Evolutionary conservation across 768 basidiomycete species (phyloP).

Genomic region (Fomitopsis serialis): DNA sequence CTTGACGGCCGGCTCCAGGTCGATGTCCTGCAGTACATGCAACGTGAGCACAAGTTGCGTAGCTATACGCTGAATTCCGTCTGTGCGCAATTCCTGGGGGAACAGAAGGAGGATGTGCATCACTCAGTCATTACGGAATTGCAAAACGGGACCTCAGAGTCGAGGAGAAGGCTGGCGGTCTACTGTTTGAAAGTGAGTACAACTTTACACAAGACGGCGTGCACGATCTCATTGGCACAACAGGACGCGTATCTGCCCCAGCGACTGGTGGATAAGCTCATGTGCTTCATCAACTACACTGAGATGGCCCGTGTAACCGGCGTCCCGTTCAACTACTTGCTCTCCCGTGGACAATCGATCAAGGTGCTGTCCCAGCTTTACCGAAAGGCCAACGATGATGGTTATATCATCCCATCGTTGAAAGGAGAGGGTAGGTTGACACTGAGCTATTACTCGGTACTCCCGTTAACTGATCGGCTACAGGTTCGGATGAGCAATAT

Average conservation of each 20-base stretch:
- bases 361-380: constrained; percentile 96
- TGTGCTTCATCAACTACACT: constrained; percentile 98
- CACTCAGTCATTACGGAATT: constrained; percentile 97
- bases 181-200: constrained; percentile 87
- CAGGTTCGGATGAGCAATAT: constrained; percentile 92
- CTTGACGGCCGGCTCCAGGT: constrained; percentile 93
- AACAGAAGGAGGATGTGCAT: constrained; percentile 99
- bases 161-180: constrained; percentile 86
- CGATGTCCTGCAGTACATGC: constrained; percentile 96
- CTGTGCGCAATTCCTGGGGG: constrained; percentile 94
- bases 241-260: constrained; percentile 99
- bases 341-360: constrained; percentile 95
- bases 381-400: constrained; percentile 87
- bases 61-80: constrained; percentile 98
- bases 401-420: constrained; percentile 81
- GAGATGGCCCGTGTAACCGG: constrained; percentile 99
- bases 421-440: constrained; percentile 70
- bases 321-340: constrained; percentile 96
- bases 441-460: background rate
- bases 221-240: background rate
- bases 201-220: background rate
- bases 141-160: constrained; percentile 95
- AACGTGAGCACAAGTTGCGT: constrained; percentile 94
- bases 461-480: background rate
- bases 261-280: constrained; percentile 91